Evolutionary conservation across 805 yeast species (phyloP).

Genomic region (Dipodascopsis uninucleata): DNA sequence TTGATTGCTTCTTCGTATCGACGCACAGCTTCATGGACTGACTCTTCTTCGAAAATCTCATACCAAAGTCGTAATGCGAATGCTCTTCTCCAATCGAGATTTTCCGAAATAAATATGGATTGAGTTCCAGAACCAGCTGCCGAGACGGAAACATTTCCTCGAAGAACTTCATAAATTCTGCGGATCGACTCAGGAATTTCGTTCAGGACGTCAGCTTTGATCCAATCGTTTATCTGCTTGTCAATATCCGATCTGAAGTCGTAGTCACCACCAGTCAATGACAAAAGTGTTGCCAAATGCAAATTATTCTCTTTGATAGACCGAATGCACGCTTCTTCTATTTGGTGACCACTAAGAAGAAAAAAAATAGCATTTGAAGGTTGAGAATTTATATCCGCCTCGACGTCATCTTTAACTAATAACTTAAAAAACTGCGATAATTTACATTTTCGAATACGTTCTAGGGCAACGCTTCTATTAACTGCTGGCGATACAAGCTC

Average conservation of each 20-base stretch:
- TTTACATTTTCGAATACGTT: slow-evolving; percentile 41
- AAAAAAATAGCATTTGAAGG: slow-evolving; percentile 37
- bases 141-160: slow-evolving; percentile 41
- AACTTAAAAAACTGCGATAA: slow-evolving; percentile 57
- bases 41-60: slow-evolving; percentile 34
- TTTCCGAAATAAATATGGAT: slow-evolving; percentile 35
- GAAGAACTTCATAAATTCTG: slow-evolving; percentile 60
- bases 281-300: slow-evolving; percentile 66
- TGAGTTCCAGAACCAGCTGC: slow-evolving; percentile 11
- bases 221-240: slow-evolving; percentile 67
- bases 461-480: slow-evolving; percentile 14
- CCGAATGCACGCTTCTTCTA: slow-evolving; percentile 56
- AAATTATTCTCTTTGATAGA: slow-evolving; percentile 61
- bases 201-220: slow-evolving; percentile 39
- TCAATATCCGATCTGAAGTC: slow-evolving; percentile 53
- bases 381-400: slow-evolving; percentile 32
- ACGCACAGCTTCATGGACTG: slow-evolving; percentile 27
- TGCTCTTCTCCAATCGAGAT: slow-evolving; percentile 62
- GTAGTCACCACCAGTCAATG: slow-evolving; percentile 71
- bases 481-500: slow-evolving; percentile 10
- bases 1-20: slow-evolving; percentile 25
- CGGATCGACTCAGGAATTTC: slow-evolving; percentile 53
- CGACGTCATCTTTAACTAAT: slow-evolving; percentile 41
- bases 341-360: slow-evolving; percentile 46
- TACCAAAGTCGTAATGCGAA: slow-evolving; percentile 61